A percentile compares a stretch with the other conserved stretches of the same genome.
phyloP scores from a whole-genome alignment of 2,329 filamentous ascomycete species.

The Penicillium hesseltinei region DNA sequence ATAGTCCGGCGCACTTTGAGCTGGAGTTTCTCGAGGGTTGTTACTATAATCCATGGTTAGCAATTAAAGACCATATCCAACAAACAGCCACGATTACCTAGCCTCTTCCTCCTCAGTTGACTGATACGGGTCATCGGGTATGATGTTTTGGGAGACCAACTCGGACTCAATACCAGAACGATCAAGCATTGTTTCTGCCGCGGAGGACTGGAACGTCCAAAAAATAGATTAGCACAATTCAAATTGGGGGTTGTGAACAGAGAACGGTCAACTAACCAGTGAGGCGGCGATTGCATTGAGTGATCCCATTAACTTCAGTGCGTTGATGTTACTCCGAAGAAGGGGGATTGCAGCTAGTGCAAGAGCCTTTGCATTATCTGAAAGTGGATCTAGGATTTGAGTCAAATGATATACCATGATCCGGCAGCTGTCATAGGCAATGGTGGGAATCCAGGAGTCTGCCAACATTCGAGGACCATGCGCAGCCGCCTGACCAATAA shows the following conservation, averaged over 20 bases:
- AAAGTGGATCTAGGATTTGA: conserved; percentile 35
- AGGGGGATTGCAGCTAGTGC: conserved; percentile 11
- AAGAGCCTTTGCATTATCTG: conserved; percentile 22
- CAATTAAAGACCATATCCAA: not conserved
- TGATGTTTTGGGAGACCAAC: conserved; percentile 16
- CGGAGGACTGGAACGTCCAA: conserved; percentile 4
- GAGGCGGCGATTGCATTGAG: conserved; percentile 23
- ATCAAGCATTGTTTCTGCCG: conserved; percentile 24
- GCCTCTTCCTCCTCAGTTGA: conserved; percentile 11
- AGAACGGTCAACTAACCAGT: conserved; percentile 9
- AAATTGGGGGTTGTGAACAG: no score
- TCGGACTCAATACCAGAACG: conserved; percentile 23
- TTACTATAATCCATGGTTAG: conserved; percentile 3
- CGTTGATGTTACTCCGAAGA: conserved; percentile 22
- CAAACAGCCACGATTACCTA: conserved; percentile 3
- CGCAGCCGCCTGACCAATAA: conserved; percentile 39
- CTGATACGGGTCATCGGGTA: conserved; percentile 25
- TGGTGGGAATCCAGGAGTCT: conserved; percentile 48
- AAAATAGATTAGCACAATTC: not conserved
- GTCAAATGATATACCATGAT: conserved; percentile 52
- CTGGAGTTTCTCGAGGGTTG: conserved; percentile 13
- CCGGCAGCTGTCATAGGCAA: conserved; percentile 49
- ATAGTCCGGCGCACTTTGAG: conserved; percentile 26
- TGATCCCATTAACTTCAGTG: conserved; percentile 21
- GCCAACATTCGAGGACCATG: conserved; percentile 45